Base-by-base conservation (phyloP, 768 basidiomycete species). In the Boletus rex-veris region DNA sequence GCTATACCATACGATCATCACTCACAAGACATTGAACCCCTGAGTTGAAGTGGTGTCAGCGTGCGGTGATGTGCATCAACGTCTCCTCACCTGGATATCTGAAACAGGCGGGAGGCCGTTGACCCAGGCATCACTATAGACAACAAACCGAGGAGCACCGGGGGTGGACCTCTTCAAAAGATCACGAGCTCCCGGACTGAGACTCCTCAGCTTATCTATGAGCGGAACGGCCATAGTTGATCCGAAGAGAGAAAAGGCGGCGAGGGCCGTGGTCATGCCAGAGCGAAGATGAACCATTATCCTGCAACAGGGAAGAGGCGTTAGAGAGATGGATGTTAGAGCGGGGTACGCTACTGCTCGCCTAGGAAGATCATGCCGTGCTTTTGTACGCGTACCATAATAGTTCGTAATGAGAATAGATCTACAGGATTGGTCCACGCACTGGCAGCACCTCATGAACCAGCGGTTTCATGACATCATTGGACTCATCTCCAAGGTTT, bases 81-180 rank as follows among this genome's bases (percentile, higher is more conserved):
- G 5, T 21, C 26, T 5, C 14, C 33, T 35, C 33, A 35, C 33
- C 12, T 35, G 3, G 12, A 85, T 67, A 4, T 70, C 58, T 21
- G 80, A 67, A 19, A 71, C 65, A 5, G 70, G 62, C 2, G 84
- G 83, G 19, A 64, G 62, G 2, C 78, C 76, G 39, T 66, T 64
- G 8, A 77, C 74, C 53, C 67, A 82, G 21, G 64, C 58, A 47
- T 77, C 76, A 45, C 70, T 64, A 55, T 77, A 77, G 15, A 66
- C 61, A 7, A 74, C 42, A 30, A 73, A 86, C 57, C 80, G 76
- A 24, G 83, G 84, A 6, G 80, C 73, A 28, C 75, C 72, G 0
- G 77, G 74, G 5, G 40, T 33, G 0, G 63, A 35, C 40, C 43
- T 50, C 54, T 53, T 59, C 31, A 64, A 19, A 8, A 66, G n/a